Base-by-base conservation (phyloP, 768 basidiomycete species). In the Fomitopsis serialis region DNA sequence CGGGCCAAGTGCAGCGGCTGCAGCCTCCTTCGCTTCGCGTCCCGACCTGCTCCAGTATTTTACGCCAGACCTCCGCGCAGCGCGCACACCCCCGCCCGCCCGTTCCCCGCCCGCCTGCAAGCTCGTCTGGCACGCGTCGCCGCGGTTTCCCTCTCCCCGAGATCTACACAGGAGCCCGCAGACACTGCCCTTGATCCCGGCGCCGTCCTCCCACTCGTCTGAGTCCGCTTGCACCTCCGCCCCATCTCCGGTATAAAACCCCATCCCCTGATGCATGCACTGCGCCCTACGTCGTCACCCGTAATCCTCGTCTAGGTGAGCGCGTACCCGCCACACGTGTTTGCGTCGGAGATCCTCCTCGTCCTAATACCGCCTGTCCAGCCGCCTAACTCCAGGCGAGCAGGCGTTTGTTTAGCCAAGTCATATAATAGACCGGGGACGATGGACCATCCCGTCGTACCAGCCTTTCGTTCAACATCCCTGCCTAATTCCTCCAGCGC, bases 401-500 rank as follows among this genome's bases (percentile, higher is more conserved):
- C 57, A 58, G 52, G 59, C 61, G 59, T 60, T 58, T 60, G 56
- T 57, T 46, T 53, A 32, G 50, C 42, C 32, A 47, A 44, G 53
- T 46, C 53, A 48, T 54, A 48, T 62, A 62, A 62, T 62, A 53
- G 40, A 53, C 24, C 27, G 48, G 40, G 32, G 37, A 53, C 37
- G 35, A 68, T 66, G 66, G 59, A 65, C 6, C 57, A 43, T 25
- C 36, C 58, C 27, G 25, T 32, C 25, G 58, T 55, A 48, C 61
- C 66, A 34, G 51, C 56, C n/a, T 65, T 61, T 48, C 63, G 65
- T 42, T 65, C 67, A 5, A 49, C 63, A 35, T 66, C 65, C 32
- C 52, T 66, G 21, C 65, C 67, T 48, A 59, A 42, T 56, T 34
- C 53, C 55, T 17, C 15, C 15, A 50, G 52, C 46, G 25, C 44